phyloP scores from a whole-genome alignment of 306 rosid genomes.

The Citrullus colocynthis region DNA sequence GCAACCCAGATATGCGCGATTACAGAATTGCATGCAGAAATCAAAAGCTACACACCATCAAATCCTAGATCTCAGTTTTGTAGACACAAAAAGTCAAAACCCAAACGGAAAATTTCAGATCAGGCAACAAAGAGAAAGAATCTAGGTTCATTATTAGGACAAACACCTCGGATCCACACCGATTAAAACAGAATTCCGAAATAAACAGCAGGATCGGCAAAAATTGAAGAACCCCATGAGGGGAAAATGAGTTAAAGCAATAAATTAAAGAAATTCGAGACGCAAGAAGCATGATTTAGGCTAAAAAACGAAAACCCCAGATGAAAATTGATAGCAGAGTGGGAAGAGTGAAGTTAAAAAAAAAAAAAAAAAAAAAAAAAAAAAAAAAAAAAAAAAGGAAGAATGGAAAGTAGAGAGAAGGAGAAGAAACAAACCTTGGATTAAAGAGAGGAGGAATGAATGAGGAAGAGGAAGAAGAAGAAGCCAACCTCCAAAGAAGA shows the following conservation, averaged over 20 bases:
- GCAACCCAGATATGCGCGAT: neutral
- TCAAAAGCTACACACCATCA: neutral
- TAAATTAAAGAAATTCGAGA: neutral
- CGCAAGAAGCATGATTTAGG: neutral
- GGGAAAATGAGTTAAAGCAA: neutral
- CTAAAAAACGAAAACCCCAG: neutral
- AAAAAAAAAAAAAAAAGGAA: too few relatives aligned
- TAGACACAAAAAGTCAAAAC: neutral
- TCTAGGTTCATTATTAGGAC: neutral
- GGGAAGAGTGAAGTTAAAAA: neutral
- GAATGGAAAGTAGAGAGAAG: neutral
- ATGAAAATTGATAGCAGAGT: neutral
- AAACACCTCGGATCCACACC: neutral
- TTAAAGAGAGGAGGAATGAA: neutral
- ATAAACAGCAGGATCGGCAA: too few relatives aligned
- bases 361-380: neutral
- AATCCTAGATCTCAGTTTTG: neutral
- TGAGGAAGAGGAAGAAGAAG: neutral
- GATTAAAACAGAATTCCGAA: neutral
- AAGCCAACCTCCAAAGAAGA: conserved; percentile 12
- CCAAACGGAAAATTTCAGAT: neutral
- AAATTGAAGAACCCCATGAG: neutral
- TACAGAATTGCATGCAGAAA: conserved; percentile 9
- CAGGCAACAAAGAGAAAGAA: neutral
- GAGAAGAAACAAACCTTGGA: neutral